Base-by-base conservation (phyloP, 164 flowering plant species). In the Brasenia schreberi region DNA sequence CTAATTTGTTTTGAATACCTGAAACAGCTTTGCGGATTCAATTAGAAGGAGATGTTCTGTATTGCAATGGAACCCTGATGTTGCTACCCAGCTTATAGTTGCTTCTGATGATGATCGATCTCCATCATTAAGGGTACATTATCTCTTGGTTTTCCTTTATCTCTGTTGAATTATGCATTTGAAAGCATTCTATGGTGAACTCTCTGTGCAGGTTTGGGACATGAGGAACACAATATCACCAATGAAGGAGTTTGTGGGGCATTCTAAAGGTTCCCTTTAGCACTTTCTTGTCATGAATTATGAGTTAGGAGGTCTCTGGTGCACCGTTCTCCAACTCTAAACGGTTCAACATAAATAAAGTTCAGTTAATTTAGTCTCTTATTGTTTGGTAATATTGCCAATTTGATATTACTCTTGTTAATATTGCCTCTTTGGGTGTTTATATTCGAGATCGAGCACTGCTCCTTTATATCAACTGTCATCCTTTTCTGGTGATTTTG, bases 71-170 rank as follows among this genome's bases (percentile, higher is more conserved):
- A 75, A 92, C 75, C 99, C 99, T 66, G 98, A 90, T 68, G 66
- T 84, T 78, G 89, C 96, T 18, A 95, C 97, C 42, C 97, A 92
- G 75, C 88, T 95, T 44, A 78, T 95, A 70, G 90, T 92, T 76
- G 99, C 99, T 70, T 92, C 97, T n/a, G 97, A 95, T 77, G 99
- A 95, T 67, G 99, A 95, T 70, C 67, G 65, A 64, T 86, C 90
- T 18, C 99, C 99, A 70, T 66, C 88, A 59, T 63, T 90, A 19
- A 82, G 80, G 82, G 99, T 95, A 89, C 43, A 52, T 49, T 9
- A 49, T 14, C 9, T 49, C 4, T 49, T 49, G 16, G 16, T 49
- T 9, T 49, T 9, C 16, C 16, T 49, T 49, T 49, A 49, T 3
- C 16, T 49, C 16, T 49, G 56, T 49, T 33, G 39, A 33, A 33